Base-by-base conservation (phyloP, 805 yeast species). In the Metschnikowia chrysomelidarum region DNA sequence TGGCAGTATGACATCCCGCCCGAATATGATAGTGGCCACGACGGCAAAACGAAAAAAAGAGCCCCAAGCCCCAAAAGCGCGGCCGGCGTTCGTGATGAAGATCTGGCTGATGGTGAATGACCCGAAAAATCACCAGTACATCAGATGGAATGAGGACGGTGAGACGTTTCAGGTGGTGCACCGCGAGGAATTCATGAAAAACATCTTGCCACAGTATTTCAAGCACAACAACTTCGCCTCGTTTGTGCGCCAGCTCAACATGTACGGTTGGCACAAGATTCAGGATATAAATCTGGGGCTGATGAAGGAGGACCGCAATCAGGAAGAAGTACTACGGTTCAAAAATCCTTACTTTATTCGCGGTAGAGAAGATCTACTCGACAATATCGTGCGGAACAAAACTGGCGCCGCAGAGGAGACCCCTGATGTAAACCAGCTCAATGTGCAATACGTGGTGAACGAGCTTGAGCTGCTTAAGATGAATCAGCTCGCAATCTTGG, bases 251-350 rank as follows among this genome's bases (percentile, higher is more conserved):
- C 98, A 91, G 57, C 71, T 91, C 52, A 91, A 91, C 62, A 91
- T 93, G 98, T 93, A 93, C 57, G 98, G 98, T 8, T 93, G 97
- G 96, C 98, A 89, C 66, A 93, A 93, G 62, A 93, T 93, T 4
- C 98, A 93, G 61, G 98, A 93, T 60, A 78, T 89, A 15, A 84
- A 66, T 38, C 74, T 83, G 17, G 97, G 94, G 2, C 74, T 89
- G 4, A 62, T 80, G 40, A 54, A 54, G 29, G 60, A 56, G 24
- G 67, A 74, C 37, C 64, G 60, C 24, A 70, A 65, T 38, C 62
- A 64, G 26, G 96, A 89, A 38, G 98, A 93, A 52, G 74, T 79
- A 36, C 82, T 89, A 85, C 94, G 88, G 60, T 93, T 93, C 64
- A 80, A 78, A 44, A 87, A 88, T 45, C 88, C 93, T 2, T 73